phyloP scores from a whole-genome alignment of 2,329 filamentous ascomycete species.

The Ophiosphaerella herpotricha region DNA sequence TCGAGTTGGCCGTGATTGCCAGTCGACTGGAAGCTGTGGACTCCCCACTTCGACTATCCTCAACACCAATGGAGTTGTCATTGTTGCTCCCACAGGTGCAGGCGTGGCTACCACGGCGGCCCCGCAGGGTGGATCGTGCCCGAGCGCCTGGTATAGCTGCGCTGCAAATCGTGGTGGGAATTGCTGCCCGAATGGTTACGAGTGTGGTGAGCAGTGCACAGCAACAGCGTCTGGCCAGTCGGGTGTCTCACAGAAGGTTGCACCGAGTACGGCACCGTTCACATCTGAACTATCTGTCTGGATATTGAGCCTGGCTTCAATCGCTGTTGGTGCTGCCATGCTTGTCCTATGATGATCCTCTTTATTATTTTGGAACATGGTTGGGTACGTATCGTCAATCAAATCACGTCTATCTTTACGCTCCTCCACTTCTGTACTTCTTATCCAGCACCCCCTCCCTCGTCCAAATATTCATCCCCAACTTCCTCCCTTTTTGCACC shows the following conservation, averaged over 20 bases:
- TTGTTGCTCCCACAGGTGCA: slow-evolving; percentile 66
- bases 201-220: slow-evolving; percentile 43
- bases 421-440: slow-evolving; percentile 19
- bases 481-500: slow-evolving; percentile 58
- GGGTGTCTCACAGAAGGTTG: slow-evolving; percentile 41
- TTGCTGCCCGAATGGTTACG: slow-evolving; percentile 73
- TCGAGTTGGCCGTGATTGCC: slow-evolving; percentile 82
- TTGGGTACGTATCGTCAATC: not conserved
- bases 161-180: slow-evolving; percentile 69
- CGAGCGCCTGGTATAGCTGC: slow-evolving; percentile 78
- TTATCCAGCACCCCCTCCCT: slow-evolving; percentile 21
- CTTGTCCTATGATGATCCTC: slow-evolving; percentile 36
- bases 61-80: slow-evolving; percentile 66
- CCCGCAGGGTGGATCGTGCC: slow-evolving; percentile 61
- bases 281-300: slow-evolving; percentile 35
- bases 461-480: slow-evolving; percentile 43
- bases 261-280: slow-evolving; percentile 44
- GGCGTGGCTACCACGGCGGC: slow-evolving; percentile 43
- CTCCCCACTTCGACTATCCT: slow-evolving; percentile 64
- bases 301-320: slow-evolving; percentile 32
- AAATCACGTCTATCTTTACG: slow-evolving; percentile 3
- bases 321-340: slow-evolving; percentile 46
- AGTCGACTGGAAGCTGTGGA: slow-evolving; percentile 74
- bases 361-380: too few relatives aligned
- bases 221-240: slow-evolving; percentile 36